Evolutionary conservation across 2,329 filamentous ascomycete genomes (phyloP), one percentile per base, ranked within the genome.

Genomic region (Aureobasidium sp.): DNA sequence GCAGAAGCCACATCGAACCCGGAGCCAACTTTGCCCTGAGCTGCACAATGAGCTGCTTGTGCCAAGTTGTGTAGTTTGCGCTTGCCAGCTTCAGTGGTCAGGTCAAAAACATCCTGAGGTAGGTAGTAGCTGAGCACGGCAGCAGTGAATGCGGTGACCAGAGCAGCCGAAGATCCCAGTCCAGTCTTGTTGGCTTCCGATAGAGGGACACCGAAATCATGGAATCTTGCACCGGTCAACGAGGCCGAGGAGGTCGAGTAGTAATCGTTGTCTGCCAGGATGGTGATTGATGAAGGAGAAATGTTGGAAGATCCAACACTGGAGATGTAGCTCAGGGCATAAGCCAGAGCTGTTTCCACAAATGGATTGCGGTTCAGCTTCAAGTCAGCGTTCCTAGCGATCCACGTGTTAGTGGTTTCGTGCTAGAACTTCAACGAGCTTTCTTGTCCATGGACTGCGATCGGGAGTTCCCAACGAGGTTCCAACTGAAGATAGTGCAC

Each of bases 1-100:
- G 94, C 94, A 29, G 89, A 87, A 0, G 93, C 94, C 58, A 99
- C 89, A 72, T 99, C 94, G 73, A 99, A 99, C 22, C 94, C 94
- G 0, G 89, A 94, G 55, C 94, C 94, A 20, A 99, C 87, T 76
- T 99, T 99, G 27, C 94, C 94, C 77, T 99, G 94, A 0, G 94
- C 94, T 1, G 93, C 91, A 72, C 93, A 97, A 77, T 99, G 94
- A 4, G 91, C 88, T 1, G 90, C 89, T 78, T 99, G 94, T 0
- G 93, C 88, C 56, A 99, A 86, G 75, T 97, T 97, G 78, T 99
- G 94, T 60, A 97, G 82, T 55, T 82, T 83, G 31, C 79, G 78
- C 67, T 81, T 81, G 56, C 86, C 84, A 0, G 75, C 67, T 0
- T 80, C 76, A 51, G 81, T 79, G 52, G 75, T 48, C 59, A 91